Evolutionary conservation across 1,284 basidiomycete species (phyloP), one percentile per base, ranked within the genome.

Genomic region (Pulchroboletus neoregius): DNA sequence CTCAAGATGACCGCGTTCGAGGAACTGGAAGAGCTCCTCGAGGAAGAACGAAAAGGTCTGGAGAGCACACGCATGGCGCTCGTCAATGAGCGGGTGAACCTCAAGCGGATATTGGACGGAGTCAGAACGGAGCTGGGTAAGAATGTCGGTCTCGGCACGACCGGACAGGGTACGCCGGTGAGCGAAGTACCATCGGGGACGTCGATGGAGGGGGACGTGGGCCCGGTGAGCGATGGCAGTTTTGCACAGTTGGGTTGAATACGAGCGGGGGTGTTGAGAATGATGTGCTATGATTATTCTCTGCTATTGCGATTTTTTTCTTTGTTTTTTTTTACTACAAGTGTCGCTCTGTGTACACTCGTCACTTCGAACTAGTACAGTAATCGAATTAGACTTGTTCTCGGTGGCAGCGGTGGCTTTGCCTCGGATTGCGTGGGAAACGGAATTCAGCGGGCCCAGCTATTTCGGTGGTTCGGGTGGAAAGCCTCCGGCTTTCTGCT

Each of bases 1-100:
- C 73, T 94, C 52, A 96, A 97, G 75, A 88, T 93, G 78, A 70
- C 78, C 3, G 88, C 94, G 65, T 96, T 96, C 61, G 93, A 95
- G 65, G 84, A 91, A 63, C 74, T 97, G 43, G 94, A 97, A 65
- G 84, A 88, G 43, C 73, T 92, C 16, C 72, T 97, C 35, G 94
- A 96, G 65, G 84, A 90, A 48, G 94, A 97, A 68, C 74, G 88
- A 35, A 76, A 80, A 51, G 71, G 76, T 28, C 66, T 93, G 33
- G 91, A 92, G 70, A 80, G 78, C 50, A 80, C 85, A 26, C 73
- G 85, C 36, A 68, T 84, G 68, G 76, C 78, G 30, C 69, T 90
- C 18, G 76, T 87, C 22, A 79, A 72, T 48, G 87, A 90, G 60
- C 73, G 87, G 28, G 63, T 82, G 48, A 74, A 74, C 32, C 59